Evolutionary conservation across 441 rosid genomes (phyloP).

Genomic region (Omphalea diandra): DNA sequence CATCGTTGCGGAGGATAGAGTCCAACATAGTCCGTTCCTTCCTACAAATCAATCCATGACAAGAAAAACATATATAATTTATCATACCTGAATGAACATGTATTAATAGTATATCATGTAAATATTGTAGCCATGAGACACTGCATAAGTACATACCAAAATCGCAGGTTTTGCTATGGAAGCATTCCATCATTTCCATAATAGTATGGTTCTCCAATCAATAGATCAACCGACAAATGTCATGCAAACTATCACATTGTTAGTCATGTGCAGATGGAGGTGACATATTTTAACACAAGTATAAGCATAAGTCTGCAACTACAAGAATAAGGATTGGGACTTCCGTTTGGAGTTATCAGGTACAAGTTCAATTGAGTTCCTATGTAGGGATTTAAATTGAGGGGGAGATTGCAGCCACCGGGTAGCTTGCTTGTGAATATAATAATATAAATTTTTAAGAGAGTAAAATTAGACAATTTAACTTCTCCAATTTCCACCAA

Average conservation of each 20-base stretch:
- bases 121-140: not conserved
- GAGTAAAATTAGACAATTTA: too few species aligned
- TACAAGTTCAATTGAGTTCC: not conserved
- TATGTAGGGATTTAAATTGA: not conserved
- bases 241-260: constrained; percentile 10
- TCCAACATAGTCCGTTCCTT: constrained; percentile 76
- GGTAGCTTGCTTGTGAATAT: not conserved
- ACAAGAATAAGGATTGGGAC: not conserved
- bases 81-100: not conserved
- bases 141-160: constrained; percentile 58
- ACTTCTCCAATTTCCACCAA: not conserved
- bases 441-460: not conserved
- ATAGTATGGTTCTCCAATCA: constrained; percentile 89
- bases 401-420: not conserved
- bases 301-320: not conserved
- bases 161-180: constrained; percentile 94
- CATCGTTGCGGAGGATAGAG: constrained; percentile 63
- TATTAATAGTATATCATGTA: not conserved
- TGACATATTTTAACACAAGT: not conserved
- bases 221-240: constrained; percentile 68
- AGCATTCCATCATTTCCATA: constrained; percentile 75
- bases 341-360: not conserved
- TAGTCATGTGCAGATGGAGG: constrained; percentile 15
- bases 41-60: constrained; percentile 46
- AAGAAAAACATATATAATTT: not conserved